Base-by-base conservation (phyloP, 345 rosid species). In the Arabidopsis suecica region DNA sequence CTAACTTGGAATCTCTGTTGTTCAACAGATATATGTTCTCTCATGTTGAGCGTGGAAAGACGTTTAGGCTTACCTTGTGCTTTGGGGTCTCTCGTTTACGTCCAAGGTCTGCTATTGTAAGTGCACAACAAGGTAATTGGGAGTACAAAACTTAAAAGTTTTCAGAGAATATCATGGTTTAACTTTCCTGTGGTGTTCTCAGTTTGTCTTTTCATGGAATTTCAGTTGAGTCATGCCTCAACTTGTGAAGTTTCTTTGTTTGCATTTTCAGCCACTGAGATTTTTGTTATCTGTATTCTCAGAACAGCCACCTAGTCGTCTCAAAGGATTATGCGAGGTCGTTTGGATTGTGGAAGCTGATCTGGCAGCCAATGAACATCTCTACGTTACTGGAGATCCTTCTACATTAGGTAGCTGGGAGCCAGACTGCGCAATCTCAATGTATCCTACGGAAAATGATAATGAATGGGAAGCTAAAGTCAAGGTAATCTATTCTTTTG, bases 291-390 rank as follows among this genome's bases (percentile, higher is more conserved):
- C 57, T 79, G 45, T 32, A 73, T 74, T 77, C 50, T 79, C 91
- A 94, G 97, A 88, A 61, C 79, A 79, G 75, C 66, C 86, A 51
- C 73, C 57, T 62, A 58, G 61, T 78, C 57, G 79, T 71, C 72
- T 77, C 16, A 71, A 82, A 78, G 86, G 78, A 73, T 75, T 72
- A 68, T 85, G 89, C 44, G 83, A 87, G 81, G 85, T 89, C 55
- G 86, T 91, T 73, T 94, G 97, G 97, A 84, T 75, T 22, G 74
- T 91, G 14, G 91, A 91, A 86, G 97, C 96, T 45, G 90, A 91
- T 79, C 54, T 94, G 72, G 81, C 78, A 64, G 80, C 86, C 36
- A 90, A 82, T 69, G 88, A 89, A 70, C 81, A 68, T 78, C 84
- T 91, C 47, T 94, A 83, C 50, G 16, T 94, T 70, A 81, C 91